These are phyloP conservation scores for Suhomyces sp. DNA, from an alignment of 805 yeast species.

Conservation along the genomic window DNA sequence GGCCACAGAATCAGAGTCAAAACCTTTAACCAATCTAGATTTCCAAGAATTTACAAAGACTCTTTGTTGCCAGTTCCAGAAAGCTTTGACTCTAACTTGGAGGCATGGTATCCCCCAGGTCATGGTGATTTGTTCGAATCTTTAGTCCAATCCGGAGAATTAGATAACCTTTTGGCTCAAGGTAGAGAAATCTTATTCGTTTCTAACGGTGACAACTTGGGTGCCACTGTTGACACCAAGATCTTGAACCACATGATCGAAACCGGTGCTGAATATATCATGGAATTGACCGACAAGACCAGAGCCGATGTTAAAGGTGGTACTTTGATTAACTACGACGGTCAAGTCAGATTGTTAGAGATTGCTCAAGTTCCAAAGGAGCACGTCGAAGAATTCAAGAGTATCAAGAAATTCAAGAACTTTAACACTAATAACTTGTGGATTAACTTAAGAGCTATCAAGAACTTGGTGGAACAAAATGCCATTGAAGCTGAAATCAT, in stretches of 20 bases:
- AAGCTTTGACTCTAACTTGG: slow-evolving; percentile 64
- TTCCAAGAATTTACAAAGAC: slow-evolving; percentile 93
- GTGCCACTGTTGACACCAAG: slow-evolving; percentile 94
- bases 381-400: slow-evolving; percentile 96
- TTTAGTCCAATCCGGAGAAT: slow-evolving; percentile 83
- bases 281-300: slow-evolving; percentile 98
- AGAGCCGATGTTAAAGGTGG: slow-evolving; percentile 99
- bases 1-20: slow-evolving; percentile 93
- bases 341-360: slow-evolving; percentile 89
- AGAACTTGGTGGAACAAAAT: slow-evolving; percentile 82
- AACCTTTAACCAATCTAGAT: slow-evolving; percentile 97
- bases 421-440: slow-evolving; percentile 98
- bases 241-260: slow-evolving; percentile 91
- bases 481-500: slow-evolving; percentile 88
- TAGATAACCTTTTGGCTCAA: slow-evolving; percentile 82
- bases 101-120: slow-evolving; percentile 99
- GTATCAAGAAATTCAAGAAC: slow-evolving; percentile 95
- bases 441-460: slow-evolving; percentile 93
- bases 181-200: slow-evolving; percentile 95
- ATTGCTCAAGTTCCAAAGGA: slow-evolving; percentile 98
- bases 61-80: slow-evolving; percentile 95
- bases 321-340: slow-evolving; percentile 93
- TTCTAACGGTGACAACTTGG: slow-evolving; percentile 97
- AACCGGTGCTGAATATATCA: slow-evolving; percentile 87
- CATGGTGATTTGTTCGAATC: slow-evolving; percentile 97